Base-by-base conservation (phyloP, 176 grass and related monocot species). In the Miscanthus lutarioriparius region DNA sequence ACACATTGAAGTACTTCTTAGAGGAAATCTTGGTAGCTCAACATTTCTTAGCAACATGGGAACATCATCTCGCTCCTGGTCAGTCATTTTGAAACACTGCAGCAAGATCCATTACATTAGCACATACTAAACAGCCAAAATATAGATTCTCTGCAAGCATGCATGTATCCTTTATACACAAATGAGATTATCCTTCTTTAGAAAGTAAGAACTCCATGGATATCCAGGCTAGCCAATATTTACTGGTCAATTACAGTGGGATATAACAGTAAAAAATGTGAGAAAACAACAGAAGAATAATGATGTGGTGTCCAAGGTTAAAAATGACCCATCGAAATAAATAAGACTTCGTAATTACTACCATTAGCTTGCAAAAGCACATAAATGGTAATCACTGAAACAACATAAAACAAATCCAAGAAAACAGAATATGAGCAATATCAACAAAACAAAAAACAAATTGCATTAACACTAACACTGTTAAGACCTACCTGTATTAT, bases 1-100 rank as follows among this genome's bases (percentile, higher is more conserved):
- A 39, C 91, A 92, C 96, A 98, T 94, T 27, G 96, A 98, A 27
- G 83, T 90, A 78, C 96, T 98, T 85, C 96, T 90, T 27, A 82
- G 64, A 25, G 89, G 88, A 70, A 90, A 90, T 77, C 77, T 89
- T 80, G 86, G 89, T 32, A 92, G 84, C 67, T 98, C 91, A 44
- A 91, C 41, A 86, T 95, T 93, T 74, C 74, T 88, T 10, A 77
- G 67, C 33, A 94, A 48, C 92, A 95, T 95, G 1, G 95, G 92
- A 70, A 92, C 75, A 67, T 87, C 82, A 75, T 94, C 95, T 61
- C 92, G 86, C 70, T 95, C 91, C 27, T 75, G 86, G 35, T 95
- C 77, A 86, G 93, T 43, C 96, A 98, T 98, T 78, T 82, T 39
- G 20, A 41, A 86, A 86, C 37, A 64, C 91, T 97, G 87, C 56